Evolutionary conservation across 495 filamentous ascomycete species (phyloP), one percentile per base, ranked within the genome.

Genomic region (Neurospora sp.): DNA sequence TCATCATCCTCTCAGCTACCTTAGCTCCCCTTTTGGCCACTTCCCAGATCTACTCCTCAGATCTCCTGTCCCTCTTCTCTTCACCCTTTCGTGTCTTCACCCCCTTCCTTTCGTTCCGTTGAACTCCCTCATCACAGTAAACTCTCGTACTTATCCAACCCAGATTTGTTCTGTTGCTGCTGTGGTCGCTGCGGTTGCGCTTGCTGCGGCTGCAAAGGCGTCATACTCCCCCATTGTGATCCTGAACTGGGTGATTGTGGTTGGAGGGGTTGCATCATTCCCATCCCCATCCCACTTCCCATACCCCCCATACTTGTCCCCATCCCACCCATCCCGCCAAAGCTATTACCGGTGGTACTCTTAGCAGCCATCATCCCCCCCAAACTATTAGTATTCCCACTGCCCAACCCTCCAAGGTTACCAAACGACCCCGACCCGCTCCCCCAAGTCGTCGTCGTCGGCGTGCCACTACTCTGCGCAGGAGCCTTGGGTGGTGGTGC

Each of bases 111-210:
- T 35, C 35, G 35, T 35, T 4, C 27, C 27, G 27, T 31, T 31
- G 1, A 31, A 31, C 27, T 2, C 27, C 4, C 31, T 31, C 31
- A 2, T 46, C 79, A 96, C 73, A 96, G 78, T 76, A 96, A 83
- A 80, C 93, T 96, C 77, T 93, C 91, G 77, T 93, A 96, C 77
- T 91, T 91, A 80, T 93, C 93, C 78, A 96, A 82, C 9, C 92
- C 92, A 37, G 80, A 83, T 77, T 86, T 89, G 74, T 88, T 84
- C 60, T 83, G 81, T 71, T 82, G 82, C 39, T 82, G 86, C 75
- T 83, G 84, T 75, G 54, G 73, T 72, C 77, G 79, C 66, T 77
- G 79, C 66, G 79, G 76, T 12, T 80, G 77, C 14, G 78, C 78
- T 41, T 78, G 81, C 3, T 79, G 80, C 12, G 71, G 75, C 49